Base-by-base conservation (phyloP, 106 monocot species). In the Dactylorhiza incarnata region DNA sequence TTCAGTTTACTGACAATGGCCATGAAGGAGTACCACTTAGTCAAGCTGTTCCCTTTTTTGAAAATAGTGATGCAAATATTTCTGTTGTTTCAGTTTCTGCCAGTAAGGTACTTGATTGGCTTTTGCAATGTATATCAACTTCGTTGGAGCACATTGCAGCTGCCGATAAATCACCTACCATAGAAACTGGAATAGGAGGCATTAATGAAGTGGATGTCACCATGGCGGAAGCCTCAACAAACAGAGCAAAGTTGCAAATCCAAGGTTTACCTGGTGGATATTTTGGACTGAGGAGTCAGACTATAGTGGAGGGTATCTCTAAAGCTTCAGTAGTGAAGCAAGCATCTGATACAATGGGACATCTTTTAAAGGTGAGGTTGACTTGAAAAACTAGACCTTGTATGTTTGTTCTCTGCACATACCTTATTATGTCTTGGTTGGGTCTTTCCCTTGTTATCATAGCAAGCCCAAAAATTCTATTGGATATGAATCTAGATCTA, bases 281-380 rank as follows among this genome's bases (percentile, higher is more conserved):
- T 23, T 74, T 76, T 67, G 73, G 19, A 24, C 67, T 79, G 65
- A 84, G 89, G 79, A 85, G 83, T 67, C 82, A 82, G 65, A 91
- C 89, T 77, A 87, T 97, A 89, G 86, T 97, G 23, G 96, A 97
- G 72, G 96, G 96, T 75, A 73, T 97, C 49, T 91, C 89, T 73
- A 97, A 91, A 86, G 81, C 90, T 69, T 93, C 93, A 78, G 84
- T 97, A 23, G 72, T 97, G 48, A 93, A 91, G 82, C 85, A 89
- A 49, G 73, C 75, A 44, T 48, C 56, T 74, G 93, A 97, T 62
- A 84, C 90, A 46, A 89, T 84, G 72, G 93, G 93, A 53, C 82
- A 78, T 77, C 87, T 89, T 79, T 49, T 97, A 22, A 97, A 97
- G 93, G 96, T 97, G 69, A 74, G 61, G 17, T 7, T 43, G 50